These are phyloP conservation scores for Beauveria medogensis DNA, from an alignment of 2,329 filamentous ascomycete genomes.

Conservation along the genomic window DNA sequence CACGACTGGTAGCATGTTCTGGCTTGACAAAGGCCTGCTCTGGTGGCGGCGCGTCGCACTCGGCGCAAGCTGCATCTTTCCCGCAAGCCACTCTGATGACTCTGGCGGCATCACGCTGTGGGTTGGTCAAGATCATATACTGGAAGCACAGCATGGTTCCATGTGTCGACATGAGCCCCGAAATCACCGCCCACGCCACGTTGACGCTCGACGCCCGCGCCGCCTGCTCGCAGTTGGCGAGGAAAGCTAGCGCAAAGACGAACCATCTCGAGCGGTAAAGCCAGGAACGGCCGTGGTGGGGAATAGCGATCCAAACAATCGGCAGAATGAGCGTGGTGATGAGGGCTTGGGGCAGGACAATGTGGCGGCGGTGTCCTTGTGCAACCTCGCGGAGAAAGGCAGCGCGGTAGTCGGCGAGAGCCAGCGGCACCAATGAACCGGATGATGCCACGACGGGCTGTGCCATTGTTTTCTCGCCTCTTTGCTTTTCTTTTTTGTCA, in stretches of 20 bases:
- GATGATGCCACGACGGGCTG: background rate
- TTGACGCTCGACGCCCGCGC: conserved; percentile 40
- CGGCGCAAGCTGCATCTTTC: background rate
- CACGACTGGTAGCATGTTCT: background rate
- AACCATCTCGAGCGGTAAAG: conserved; percentile 42
- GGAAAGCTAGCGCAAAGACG: conserved; percentile 35
- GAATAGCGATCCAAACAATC: conserved; percentile 46
- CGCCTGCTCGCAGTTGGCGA: conserved; percentile 37
- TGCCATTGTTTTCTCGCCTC: background rate
- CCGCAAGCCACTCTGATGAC: conserved; percentile 24
- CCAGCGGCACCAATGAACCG: conserved; percentile 11
- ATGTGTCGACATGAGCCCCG: conserved; percentile 44
- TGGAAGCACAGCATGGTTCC: conserved; percentile 40
- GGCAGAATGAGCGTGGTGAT: conserved; percentile 41
- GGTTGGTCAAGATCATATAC: conserved; percentile 44
- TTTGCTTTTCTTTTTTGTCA: no score
- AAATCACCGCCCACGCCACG: conserved; percentile 40
- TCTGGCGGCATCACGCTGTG: conserved; percentile 49
- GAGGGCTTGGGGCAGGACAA: conserved; percentile 45
- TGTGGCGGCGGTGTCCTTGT: conserved; percentile 34
- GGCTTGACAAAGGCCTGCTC: background rate
- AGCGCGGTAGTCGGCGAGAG: conserved; percentile 25
- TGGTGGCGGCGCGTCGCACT: background rate
- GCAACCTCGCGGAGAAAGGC: conserved; percentile 28
- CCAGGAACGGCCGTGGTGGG: conserved; percentile 42